Base-by-base conservation (phyloP, 441 rosid species). In the Populus hybrid region DNA sequence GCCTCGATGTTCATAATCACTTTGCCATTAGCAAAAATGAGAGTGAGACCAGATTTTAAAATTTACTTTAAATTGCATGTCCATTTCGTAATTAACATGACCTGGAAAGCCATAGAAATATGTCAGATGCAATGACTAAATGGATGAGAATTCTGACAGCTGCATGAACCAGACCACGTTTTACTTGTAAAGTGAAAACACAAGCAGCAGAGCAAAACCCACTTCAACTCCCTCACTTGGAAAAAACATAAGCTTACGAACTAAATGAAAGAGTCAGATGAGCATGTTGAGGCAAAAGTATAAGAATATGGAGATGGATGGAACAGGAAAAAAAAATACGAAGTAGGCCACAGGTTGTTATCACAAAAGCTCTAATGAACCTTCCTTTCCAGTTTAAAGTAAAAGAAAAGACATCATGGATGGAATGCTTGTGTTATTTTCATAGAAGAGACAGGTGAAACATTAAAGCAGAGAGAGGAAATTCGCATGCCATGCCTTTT, bases 331-430 rank as follows among this genome's bases (percentile, higher is more conserved):
- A 30, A 30, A 59, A 11, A 21, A 59, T 16, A 53, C n/a, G 9
- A 32, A 32, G 26, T 21, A 18, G 68, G 67, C 61, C n/a, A 73
- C 23, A 53, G 8, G 8, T 50, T 71, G 32, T 57, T 32, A 73
- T 73, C 64, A 11, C n/a, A 18, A 61, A 61, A 16, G 53, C 46
- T n/a, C 28, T 59, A 34, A 73, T 11, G 35, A 63, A 21, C 14
- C 19, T 63, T 61, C 76, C 3, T n/a, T 24, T 75, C 30, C 40
- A 67, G 70, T 42, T 18, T 9, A 67, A 75, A 75, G 67, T 19
- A 50, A 67, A 75, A 53, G 67, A 11, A 46, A 75, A 28, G 57
- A 53, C 36, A 53, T 69, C 3, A 32, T 16, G 16, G 59, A 10
- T 18, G 69, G 26, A 59, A 35, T 35, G 74, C 7, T 59, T 35